Evolutionary conservation across 805 yeast species (phyloP).

Genomic region (Starmera pachycereana): DNA sequence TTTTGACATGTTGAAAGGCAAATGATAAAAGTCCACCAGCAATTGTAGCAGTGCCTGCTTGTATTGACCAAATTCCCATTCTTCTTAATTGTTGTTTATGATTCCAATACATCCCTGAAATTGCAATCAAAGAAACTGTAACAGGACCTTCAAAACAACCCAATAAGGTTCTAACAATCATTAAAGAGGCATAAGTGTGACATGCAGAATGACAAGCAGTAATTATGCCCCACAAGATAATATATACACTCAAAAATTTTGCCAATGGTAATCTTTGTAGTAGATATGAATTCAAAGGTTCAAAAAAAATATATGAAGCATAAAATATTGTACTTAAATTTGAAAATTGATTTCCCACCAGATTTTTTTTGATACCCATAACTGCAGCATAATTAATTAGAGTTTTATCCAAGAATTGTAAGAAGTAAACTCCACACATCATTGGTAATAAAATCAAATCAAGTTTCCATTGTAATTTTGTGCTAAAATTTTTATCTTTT

Average conservation of each 20-base stretch:
- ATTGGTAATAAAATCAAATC: conserved; percentile 16
- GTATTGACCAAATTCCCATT: conserved; percentile 44
- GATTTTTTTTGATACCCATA: conserved; percentile 46
- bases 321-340: conserved; percentile 43
- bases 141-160: conserved; percentile 46
- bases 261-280: conserved; percentile 45
- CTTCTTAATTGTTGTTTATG: conserved; percentile 40
- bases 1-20: conserved; percentile 41
- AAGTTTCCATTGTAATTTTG: conserved; percentile 7
- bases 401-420: conserved; percentile 47
- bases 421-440: conserved; percentile 38
- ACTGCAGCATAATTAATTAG: conserved; percentile 49
- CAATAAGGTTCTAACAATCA: conserved; percentile 39
- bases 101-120: conserved; percentile 51
- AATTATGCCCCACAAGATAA: conserved; percentile 41
- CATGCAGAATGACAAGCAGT: conserved; percentile 39
- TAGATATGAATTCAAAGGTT: conserved; percentile 32
- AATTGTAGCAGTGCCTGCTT: conserved; percentile 39
- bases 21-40: conserved; percentile 34
- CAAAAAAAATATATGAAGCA: conserved; percentile 40
- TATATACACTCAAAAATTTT: conserved; percentile 32
- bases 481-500: background rate
- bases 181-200: conserved; percentile 37
- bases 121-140: conserved; percentile 41
- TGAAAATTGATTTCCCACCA: conserved; percentile 37